phyloP scores from a whole-genome alignment of 73 alveolate genomes.

The Symbiodinium pilosum region DNA sequence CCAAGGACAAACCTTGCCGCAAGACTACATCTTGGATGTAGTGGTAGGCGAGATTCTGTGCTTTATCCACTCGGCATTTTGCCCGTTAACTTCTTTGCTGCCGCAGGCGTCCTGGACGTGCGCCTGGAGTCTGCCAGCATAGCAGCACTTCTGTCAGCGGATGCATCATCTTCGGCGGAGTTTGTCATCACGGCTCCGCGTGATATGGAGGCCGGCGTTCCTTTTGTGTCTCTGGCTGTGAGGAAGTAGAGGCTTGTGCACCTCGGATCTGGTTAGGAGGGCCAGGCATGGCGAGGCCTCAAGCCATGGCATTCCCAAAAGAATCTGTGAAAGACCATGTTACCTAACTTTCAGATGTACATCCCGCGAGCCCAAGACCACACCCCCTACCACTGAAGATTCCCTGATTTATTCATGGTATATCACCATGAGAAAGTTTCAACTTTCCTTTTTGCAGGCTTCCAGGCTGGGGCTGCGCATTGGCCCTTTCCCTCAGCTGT shows the following conservation, averaged over 20 bases:
- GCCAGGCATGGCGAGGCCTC: too few species aligned
- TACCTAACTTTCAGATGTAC: too few species aligned
- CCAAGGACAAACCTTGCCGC: slow-evolving; percentile 10
- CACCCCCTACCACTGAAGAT: too few species aligned
- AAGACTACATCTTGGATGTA: slow-evolving; percentile 3
- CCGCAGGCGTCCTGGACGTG: background rate
- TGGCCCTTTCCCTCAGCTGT: background rate
- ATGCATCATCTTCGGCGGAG: slow-evolving; percentile 3
- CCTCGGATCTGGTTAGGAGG: too few species aligned
- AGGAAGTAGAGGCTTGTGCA: too few species aligned
- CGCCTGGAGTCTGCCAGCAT: background rate
- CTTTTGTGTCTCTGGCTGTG: too few species aligned
- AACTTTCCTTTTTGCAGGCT: too few species aligned
- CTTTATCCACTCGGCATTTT: background rate
- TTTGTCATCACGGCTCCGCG: slow-evolving; percentile 2
- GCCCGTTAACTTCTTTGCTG: background rate
- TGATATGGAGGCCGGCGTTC: background rate
- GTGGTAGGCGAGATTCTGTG: background rate
- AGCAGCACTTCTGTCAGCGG: background rate
- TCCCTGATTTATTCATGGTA: too few species aligned
- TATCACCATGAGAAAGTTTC: too few species aligned
- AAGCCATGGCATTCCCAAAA: too few species aligned
- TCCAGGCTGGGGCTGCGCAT: background rate
- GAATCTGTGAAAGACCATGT: too few species aligned
- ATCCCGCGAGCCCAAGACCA: too few species aligned